These are phyloP conservation scores for Plectosphaerella cucumerina DNA, from an alignment of 2,329 filamentous ascomycete genomes.

Conservation along the genomic window DNA sequence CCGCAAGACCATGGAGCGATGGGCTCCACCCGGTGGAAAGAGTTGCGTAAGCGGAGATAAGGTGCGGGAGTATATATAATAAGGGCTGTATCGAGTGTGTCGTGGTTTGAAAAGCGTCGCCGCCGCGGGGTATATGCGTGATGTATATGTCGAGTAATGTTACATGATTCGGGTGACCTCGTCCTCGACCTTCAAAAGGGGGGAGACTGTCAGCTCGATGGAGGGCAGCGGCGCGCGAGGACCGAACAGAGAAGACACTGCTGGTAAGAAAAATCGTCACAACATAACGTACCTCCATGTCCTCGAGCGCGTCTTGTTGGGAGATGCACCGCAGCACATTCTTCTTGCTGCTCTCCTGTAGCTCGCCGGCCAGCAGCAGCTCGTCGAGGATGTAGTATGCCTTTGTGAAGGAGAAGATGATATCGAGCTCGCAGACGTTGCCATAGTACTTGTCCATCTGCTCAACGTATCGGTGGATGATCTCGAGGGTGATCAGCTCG, in stretches of 20 bases:
- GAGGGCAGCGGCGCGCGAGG: conserved; percentile 1
- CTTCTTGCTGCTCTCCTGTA: conserved; percentile 99
- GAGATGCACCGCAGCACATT: conserved; percentile 94
- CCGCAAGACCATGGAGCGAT: conserved; percentile 7
- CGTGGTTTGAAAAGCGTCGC: neutral
- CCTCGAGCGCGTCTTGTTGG: conserved; percentile 95
- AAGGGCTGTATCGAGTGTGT: no score
- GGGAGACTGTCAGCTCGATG: conserved; percentile 43
- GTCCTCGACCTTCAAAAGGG: conserved; percentile 71
- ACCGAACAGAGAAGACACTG: neutral
- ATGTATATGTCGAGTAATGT: conserved; percentile 15
- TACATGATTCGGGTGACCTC: conserved; percentile 90
- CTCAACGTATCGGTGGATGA: conserved; percentile 98
- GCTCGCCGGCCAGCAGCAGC: conserved; percentile 87
- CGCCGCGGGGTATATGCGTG: conserved; percentile 3
- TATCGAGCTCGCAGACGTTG: conserved; percentile 98
- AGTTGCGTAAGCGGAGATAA: neutral
- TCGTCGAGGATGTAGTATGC: conserved; percentile 99
- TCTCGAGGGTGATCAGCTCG: conserved; percentile 95
- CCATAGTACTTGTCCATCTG: conserved; percentile 99
- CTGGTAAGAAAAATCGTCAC: neutral
- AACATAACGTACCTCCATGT: conserved; percentile 88
- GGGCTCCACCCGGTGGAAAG: no score
- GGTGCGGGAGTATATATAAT: no score
- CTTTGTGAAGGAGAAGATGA: conserved; percentile 99